These are phyloP conservation scores for Russula sp. DNA, from an alignment of 768 basidiomycete species.

Conservation along the genomic window DNA sequence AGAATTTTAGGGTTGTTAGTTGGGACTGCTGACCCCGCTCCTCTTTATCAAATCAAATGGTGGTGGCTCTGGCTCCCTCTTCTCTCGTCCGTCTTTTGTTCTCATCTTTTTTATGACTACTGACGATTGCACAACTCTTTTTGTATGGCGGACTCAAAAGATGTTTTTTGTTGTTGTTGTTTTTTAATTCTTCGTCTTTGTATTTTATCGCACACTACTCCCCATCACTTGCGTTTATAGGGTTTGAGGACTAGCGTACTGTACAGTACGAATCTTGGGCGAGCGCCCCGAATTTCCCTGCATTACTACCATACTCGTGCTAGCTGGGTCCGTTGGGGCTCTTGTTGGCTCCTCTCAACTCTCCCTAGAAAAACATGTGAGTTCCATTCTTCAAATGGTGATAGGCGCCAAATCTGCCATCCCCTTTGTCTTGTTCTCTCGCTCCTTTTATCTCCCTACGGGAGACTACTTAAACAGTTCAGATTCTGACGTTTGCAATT, in stretches of 20 bases:
- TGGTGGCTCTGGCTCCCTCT: neutral
- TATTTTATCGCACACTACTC: neutral
- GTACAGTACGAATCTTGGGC: neutral
- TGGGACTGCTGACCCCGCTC: neutral
- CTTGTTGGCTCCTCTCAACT: neutral
- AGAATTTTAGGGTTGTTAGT: neutral
- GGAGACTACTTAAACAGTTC: too few relatives aligned
- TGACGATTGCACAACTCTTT: neutral
- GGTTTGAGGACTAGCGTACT: neutral
- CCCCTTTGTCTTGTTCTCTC: neutral
- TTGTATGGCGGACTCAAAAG: neutral
- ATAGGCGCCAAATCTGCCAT: neutral
- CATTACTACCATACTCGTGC: conserved; percentile 4
- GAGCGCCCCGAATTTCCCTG: neutral
- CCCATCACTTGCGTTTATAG: neutral
- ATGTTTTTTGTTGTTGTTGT: neutral
- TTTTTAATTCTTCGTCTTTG: neutral
- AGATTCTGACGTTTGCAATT: neutral
- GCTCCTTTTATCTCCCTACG: neutral
- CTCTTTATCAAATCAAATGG: neutral
- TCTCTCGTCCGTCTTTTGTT: neutral
- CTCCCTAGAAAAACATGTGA: neutral
- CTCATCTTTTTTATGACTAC: neutral
- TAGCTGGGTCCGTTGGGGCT: neutral
- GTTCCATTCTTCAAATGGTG: conserved; percentile 1